A percentile compares a stretch with the other conserved stretches of the same genome.
Evolutionary conservation across 2,329 filamentous ascomycete species (phyloP).

Genomic region (Diaporthe vaccinii): DNA sequence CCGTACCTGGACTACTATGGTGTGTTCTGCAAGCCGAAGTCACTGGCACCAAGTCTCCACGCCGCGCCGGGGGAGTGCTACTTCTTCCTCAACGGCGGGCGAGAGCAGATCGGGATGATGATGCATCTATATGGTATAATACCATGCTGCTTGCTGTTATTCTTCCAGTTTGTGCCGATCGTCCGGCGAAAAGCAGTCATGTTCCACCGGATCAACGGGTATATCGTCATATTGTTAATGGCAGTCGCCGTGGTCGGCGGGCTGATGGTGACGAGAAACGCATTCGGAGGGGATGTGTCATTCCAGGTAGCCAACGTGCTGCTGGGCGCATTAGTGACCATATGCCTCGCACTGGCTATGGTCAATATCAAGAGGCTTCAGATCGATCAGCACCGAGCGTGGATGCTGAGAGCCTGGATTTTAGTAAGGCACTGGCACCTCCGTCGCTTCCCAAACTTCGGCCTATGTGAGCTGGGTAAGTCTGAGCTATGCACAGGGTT

Average conservation of each 20-base stretch:
- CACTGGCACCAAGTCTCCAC: conserved; percentile 37
- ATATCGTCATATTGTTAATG: conserved; percentile 64
- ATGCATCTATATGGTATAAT: conserved; percentile 62
- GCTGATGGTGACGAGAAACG: conserved; percentile 64
- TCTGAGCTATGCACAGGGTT: not conserved
- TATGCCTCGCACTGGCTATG: conserved; percentile 60
- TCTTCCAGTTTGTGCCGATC: conserved; percentile 63
- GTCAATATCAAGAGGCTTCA: conserved; percentile 71
- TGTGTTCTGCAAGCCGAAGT: conserved; percentile 50
- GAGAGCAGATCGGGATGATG: conserved; percentile 56
- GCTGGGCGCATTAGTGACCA: conserved; percentile 59
- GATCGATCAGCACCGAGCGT: conserved; percentile 74
- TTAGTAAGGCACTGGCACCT: conserved; percentile 50
- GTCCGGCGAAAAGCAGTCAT: conserved; percentile 62
- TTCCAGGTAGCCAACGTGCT: conserved; percentile 61
- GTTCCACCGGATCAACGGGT: conserved; percentile 73
- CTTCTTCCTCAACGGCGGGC: conserved; percentile 38
- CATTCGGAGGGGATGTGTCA: conserved; percentile 68
- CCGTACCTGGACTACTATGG: conserved; percentile 62
- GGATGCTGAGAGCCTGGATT: conserved; percentile 72
- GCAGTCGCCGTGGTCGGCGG: conserved; percentile 61
- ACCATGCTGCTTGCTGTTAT: conserved; percentile 58
- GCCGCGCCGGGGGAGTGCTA: conserved; percentile 41
- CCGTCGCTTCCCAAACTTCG: not conserved
- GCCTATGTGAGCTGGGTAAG: not conserved